Base-by-base conservation (phyloP, 2,329 filamentous ascomycete genomes). In the Microdochium paspali region DNA sequence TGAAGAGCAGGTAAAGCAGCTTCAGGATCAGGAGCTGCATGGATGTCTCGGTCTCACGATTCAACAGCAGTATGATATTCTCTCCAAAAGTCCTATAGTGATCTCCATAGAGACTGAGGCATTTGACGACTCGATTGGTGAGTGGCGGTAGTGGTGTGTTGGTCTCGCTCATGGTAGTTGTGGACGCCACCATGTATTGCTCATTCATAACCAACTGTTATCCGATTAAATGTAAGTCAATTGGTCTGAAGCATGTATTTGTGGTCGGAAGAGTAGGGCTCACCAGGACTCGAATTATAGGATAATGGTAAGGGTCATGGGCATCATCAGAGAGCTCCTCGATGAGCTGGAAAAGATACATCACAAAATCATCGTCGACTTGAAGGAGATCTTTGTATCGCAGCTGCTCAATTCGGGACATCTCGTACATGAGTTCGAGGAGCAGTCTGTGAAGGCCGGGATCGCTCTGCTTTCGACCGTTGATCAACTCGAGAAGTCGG, bases 21-120 rank as follows among this genome's bases (percentile, higher is more conserved):
- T 98, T 98, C 39, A 98, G 75, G 50, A 97, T 97, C n/a, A 98
- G 77, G 24, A 98, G 76, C 66, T 98, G 94, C 31, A 95, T 78
- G 2, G 90, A 91, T 1, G 93, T 95, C 65, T 97, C 90, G 10
- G 86, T 89, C 71, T 97, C 93, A 57, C 93, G 84, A 62, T 98
- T 98, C 32, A 98, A 76, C 2, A 98, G 77, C 4, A 98, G 73
- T 53, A 98, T 98, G 51, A 98, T 86, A 56, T 97, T 98, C 69
- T 96, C 91, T 46, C 93, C 93, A 70, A 98, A 98, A 0, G 91
- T 96, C 61, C 91, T 90, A 64, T 90, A 97, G 1, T 74, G 74
- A 44, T 82, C 79, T 3, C 91, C 91, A 58, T 93, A 77, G 23
- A 87, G 74, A 46, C 89, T 91, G 40, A 98, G 75, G 32, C 90